Percentiles rank a stretch among this genome's conserved stretches.
Evolutionary conservation across 2,329 filamentous ascomycete species (phyloP).

Genomic region (Talaromyces sp.): DNA sequence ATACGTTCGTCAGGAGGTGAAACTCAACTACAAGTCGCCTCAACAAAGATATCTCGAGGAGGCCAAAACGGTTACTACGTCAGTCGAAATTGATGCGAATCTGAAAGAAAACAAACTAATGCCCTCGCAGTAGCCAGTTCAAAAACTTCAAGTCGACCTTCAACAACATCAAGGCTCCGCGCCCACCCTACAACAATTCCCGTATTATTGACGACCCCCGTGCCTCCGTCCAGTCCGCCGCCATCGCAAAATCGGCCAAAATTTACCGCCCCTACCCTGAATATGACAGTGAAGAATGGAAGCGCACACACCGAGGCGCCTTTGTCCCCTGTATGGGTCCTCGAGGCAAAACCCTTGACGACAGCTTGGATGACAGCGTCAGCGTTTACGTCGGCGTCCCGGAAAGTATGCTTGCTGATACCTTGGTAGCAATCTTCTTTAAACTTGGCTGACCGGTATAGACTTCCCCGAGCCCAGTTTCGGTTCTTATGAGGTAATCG

Average conservation of each 20-base stretch:
- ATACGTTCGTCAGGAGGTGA: conserved; percentile 6
- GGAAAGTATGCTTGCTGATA: conserved; percentile 12
- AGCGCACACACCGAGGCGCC: conserved; percentile 54
- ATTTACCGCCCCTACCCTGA: conserved; percentile 70
- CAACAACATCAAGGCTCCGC: conserved; percentile 15
- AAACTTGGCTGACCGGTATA: conserved; percentile 20
- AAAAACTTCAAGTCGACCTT: conserved; percentile 22
- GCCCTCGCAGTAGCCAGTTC: conserved; percentile 7
- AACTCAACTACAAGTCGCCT: conserved; percentile 18
- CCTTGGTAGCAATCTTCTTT: not conserved
- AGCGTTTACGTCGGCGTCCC: conserved; percentile 53
- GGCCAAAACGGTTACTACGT: conserved; percentile 16
- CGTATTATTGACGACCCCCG: conserved; percentile 19
- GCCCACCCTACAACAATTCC: conserved; percentile 17
- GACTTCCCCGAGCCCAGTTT: conserved; percentile 62
- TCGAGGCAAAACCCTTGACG: conserved; percentile 51
- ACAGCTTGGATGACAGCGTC: conserved; percentile 60
- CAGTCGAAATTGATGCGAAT: not conserved
- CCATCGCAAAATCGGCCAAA: conserved; percentile 18
- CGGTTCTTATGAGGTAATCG: conserved; percentile 61
- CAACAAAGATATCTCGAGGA: conserved; percentile 22
- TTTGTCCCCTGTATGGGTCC: conserved; percentile 67
- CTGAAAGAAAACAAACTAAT: not conserved
- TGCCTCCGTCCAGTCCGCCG: conserved; percentile 10
- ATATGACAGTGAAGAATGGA: conserved; percentile 66